Evolutionary conservation across 768 basidiomycete genomes (phyloP).

Genomic region (Russula emetica): DNA sequence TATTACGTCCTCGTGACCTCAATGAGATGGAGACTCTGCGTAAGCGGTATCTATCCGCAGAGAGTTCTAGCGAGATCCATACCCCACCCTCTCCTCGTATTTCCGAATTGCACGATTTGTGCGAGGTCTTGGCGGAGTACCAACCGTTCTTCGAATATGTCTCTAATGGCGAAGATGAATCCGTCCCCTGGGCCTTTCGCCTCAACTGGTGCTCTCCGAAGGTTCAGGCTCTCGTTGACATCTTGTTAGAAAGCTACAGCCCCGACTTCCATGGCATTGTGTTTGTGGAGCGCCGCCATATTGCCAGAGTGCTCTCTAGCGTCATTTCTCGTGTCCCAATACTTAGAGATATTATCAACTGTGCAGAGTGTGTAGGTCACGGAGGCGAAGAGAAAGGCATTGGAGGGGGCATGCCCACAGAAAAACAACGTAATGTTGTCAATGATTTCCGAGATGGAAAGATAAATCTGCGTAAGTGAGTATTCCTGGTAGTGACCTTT

Average conservation of each 20-base stretch:
- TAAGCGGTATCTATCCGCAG: slow-evolving; percentile 21
- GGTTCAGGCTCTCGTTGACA: slow-evolving; percentile 54
- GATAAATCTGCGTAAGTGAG: slow-evolving; percentile 61
- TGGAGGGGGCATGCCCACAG: slow-evolving; percentile 49
- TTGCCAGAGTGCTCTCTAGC: slow-evolving; percentile 64
- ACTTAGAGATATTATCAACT: slow-evolving; percentile 52
- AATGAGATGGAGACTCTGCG: slow-evolving; percentile 31
- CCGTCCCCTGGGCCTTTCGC: slow-evolving; percentile 35
- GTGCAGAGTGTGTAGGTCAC: slow-evolving; percentile 69
- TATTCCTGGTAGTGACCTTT: not conserved
- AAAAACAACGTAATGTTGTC: slow-evolving; percentile 56
- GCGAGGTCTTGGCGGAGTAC: slow-evolving; percentile 47
- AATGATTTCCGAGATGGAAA: slow-evolving; percentile 58
- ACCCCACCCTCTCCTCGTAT: not conserved
- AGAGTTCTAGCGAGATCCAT: not conserved
- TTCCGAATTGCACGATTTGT: slow-evolving; percentile 37
- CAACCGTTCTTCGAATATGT: slow-evolving; percentile 38
- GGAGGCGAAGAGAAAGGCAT: slow-evolving; percentile 38
- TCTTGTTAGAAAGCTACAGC: slow-evolving; percentile 53
- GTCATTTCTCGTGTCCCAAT: slow-evolving; percentile 58
- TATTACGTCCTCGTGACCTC: slow-evolving; percentile 33
- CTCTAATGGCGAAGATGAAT: slow-evolving; percentile 38
- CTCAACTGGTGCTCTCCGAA: slow-evolving; percentile 74
- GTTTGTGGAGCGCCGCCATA: slow-evolving; percentile 83
- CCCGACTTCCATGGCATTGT: slow-evolving; percentile 72